Evolutionary conservation across 306 rosid species (phyloP), one percentile per base, ranked within the genome.

Genomic region (Citrullus mucosospermus): DNA sequence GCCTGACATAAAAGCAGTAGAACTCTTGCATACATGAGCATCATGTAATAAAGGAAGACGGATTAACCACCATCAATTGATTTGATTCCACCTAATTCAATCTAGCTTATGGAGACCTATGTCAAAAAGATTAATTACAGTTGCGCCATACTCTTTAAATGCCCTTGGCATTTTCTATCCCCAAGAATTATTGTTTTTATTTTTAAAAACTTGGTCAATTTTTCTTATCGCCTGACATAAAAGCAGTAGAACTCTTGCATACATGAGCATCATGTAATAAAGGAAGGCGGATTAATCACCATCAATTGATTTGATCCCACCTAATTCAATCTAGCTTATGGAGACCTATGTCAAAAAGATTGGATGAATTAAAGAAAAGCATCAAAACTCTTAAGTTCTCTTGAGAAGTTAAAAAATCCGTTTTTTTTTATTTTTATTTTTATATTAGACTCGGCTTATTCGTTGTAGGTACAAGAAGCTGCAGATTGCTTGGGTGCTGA

Each of bases 401-500:
- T 32, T 73, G 62, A 51, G 16, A 67, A 38, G 61, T 22, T 46
- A 68, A 28, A 28, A 73, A 32, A 16, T 30, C 60, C 17, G 3
- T 77, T 77, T 69, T 77, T 7, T 77, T 77, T 69, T n/a, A n/a
- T n/a, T n/a, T n/a, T n/a, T n/a, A n/a, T 7, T 77, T 77, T 69
- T 77, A 65, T 78, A 41, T 67, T 66, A 79, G 20, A 75, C 78
- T 56, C n/a, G 67, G 70, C 81, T 78, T 75, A 71, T 46, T 44
- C 75, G 70, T 62, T 84, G 71, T 73, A 95, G 96, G 91, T 92
- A 61, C 99, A 92, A 89, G 97, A 92, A 84, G 97, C 96, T 75
- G 99, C 97, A 61, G 97, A 89, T 80, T 95, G 97, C 90, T 85
- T 95, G 88, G 97, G 92, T 77, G 99, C 96, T 69, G 97, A 95